Evolutionary conservation across 306 rosid genomes (phyloP), one percentile per base, ranked within the genome.

Genomic region (Lithocarpus polystachyus): DNA sequence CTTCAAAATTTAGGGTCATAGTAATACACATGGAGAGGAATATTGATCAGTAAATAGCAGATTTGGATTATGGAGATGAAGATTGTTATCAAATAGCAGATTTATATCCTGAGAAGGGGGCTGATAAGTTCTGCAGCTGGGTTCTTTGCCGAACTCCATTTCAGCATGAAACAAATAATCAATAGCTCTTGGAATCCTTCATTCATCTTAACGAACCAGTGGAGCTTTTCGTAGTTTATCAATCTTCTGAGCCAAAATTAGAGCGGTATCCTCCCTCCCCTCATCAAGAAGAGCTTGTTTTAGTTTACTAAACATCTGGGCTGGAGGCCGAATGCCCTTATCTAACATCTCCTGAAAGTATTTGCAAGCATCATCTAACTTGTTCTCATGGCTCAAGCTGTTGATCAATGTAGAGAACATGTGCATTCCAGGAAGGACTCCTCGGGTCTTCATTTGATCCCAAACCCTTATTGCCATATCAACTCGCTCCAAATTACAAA

Each of bases 331-430:
- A 85, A 92, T 89, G 4, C 98, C 98, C 56, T 85, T 68, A 43
- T 90, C 93, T 69, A 92, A 52, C 98, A 90, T 94, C 81, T 92
- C 89, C 56, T 89, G 84, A 78, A 94, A 94, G 92, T 87, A 87
- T 54, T 72, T 88, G 84, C 94, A 87, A n/a, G 97, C 97, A 26
- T 84, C 93, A 74, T 89, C 94, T 29, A 94, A 82, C 89, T 85
- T 90, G 70, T 75, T 79, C 77, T 87, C 91, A 48, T 71, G 84
- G 82, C 97, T 88, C 82, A 92, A 87, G 62, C 89, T 71, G 72
- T 69, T 80, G 22, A 94, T 79, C 61, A 94, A 74, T 5, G 90
- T 88, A n/a, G 91, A 88, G 79, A 94, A 94, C 97, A 92, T 86
- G 22, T 92, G 94, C 89, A 94, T 87, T 68, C 91, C 91, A 1